Evolutionary conservation across 1,284 basidiomycete genomes (phyloP).

Genomic region (Chondrostereum purpureum): DNA sequence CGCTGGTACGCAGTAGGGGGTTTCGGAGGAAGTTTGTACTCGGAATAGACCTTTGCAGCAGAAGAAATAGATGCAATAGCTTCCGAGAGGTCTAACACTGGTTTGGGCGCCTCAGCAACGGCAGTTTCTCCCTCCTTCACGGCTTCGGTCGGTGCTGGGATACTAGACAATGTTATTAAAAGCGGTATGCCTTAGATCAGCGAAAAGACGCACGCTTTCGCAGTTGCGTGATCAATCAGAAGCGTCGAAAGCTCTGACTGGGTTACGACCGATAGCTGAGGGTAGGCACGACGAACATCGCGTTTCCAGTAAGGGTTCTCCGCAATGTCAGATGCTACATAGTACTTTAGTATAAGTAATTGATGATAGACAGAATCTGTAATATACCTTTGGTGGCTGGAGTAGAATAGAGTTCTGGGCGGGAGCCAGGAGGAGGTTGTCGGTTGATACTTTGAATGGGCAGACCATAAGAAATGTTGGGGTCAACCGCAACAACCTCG

Average conservation of each 20-base stretch:
- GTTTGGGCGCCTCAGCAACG: slow-evolving; percentile 40
- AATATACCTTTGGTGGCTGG: slow-evolving; percentile 79
- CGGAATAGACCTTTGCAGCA: slow-evolving; percentile 55
- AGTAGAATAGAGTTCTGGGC: slow-evolving; percentile 80
- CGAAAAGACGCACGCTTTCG: slow-evolving; percentile 47
- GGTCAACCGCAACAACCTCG: slow-evolving; percentile 73
- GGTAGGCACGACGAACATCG: slow-evolving; percentile 88
- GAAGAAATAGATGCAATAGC: slow-evolving; percentile 64
- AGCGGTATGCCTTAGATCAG: slow-evolving; percentile 1
- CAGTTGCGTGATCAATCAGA: slow-evolving; percentile 74
- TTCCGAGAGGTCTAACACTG: slow-evolving; percentile 54
- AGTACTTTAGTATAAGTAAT: slow-evolving; percentile 12
- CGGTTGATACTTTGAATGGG: slow-evolving; percentile 71
- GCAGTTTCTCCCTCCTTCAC: slow-evolving; percentile 31
- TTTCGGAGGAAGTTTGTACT: slow-evolving; percentile 64
- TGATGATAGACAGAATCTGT: too few species aligned
- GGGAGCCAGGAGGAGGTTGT: slow-evolving; percentile 80
- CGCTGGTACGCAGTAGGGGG: slow-evolving; percentile 58
- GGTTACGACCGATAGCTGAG: slow-evolving; percentile 79
- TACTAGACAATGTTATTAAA: slow-evolving; percentile 31
- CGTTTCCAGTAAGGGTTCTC: slow-evolving; percentile 92
- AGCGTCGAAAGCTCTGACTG: slow-evolving; percentile 77
- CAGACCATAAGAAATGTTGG: slow-evolving; percentile 89
- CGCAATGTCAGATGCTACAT: slow-evolving; percentile 70
- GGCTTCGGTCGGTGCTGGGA: slow-evolving; percentile 46